phyloP scores from a whole-genome alignment of 805 yeast genomes.

The Kuraishia hungarica region DNA sequence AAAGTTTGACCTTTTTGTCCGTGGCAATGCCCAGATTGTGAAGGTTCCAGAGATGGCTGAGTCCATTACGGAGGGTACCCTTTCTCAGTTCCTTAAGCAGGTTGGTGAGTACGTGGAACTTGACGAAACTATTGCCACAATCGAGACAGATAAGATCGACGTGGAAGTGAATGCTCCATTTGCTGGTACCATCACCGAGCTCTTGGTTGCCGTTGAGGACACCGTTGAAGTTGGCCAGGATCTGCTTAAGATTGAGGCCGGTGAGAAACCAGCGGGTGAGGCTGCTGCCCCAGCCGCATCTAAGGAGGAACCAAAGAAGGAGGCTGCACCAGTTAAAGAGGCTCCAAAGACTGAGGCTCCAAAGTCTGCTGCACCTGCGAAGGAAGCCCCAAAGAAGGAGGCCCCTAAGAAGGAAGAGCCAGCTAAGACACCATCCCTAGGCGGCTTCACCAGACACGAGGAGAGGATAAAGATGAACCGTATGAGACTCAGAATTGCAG shows the following conservation, averaged over 20 bases:
- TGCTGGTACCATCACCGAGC: conserved; percentile 80
- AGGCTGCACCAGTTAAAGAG: conserved; percentile 18
- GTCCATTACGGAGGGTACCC: conserved; percentile 94
- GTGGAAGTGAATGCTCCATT: conserved; percentile 95
- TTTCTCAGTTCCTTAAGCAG: conserved; percentile 54
- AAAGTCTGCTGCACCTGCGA: conserved; percentile 17
- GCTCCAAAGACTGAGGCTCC: conserved; percentile 12
- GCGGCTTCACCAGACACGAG: conserved; percentile 72
- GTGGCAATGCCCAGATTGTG: conserved; percentile 38
- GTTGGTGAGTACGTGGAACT: conserved; percentile 83
- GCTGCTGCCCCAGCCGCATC: conserved; percentile 29
- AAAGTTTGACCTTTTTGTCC: conserved; percentile 4
- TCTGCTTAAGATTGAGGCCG: conserved; percentile 77
- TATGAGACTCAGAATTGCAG: conserved; percentile 98
- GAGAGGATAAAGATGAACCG: conserved; percentile 97
- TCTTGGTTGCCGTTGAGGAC: conserved; percentile 77
- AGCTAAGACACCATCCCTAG: conserved; percentile 20
- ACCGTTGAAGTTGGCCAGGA: conserved; percentile 97
- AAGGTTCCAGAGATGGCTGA: conserved; percentile 99
- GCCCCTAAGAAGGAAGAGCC: conserved; percentile 19
- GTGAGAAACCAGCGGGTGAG: conserved; percentile 56
- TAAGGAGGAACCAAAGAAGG: conserved; percentile 16
- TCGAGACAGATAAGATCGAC: conserved; percentile 97
- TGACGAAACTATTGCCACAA: conserved; percentile 92
- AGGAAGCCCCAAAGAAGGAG: conserved; percentile 16